These are phyloP conservation scores for Myxozyma mucilagina DNA, from an alignment of 805 yeast genomes.

Conservation along the genomic window DNA sequence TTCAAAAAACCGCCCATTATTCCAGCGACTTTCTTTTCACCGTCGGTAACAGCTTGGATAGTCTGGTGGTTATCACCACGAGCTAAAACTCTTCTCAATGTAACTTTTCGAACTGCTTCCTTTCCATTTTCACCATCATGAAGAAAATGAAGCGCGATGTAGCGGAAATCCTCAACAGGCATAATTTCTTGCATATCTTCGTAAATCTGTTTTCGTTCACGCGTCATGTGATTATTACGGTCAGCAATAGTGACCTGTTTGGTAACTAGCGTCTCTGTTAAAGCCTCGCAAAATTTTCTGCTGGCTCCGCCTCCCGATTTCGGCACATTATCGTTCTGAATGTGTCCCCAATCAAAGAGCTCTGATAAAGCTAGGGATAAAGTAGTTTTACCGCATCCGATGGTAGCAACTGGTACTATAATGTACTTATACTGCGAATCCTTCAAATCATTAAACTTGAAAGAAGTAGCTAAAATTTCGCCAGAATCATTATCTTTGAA, in stretches of 20 bases:
- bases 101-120: constrained; percentile 41
- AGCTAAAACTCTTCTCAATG: constrained; percentile 57
- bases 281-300: constrained; percentile 32
- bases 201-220: constrained; percentile 70
- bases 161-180: constrained; percentile 50
- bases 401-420: constrained; percentile 79
- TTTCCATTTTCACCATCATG: constrained; percentile 36
- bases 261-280: constrained; percentile 42
- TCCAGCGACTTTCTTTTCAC: constrained; percentile 51
- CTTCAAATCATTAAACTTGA: constrained; percentile 2
- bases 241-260: constrained; percentile 66
- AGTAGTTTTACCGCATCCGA: constrained; percentile 96
- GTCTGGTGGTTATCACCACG: constrained; percentile 92
- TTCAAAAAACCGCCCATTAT: constrained; percentile 75
- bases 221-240: constrained; percentile 72
- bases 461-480: background rate
- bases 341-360: constrained; percentile 68
- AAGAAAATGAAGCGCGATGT: constrained; percentile 69
- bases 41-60: constrained; percentile 55
- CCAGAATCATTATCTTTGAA: constrained; percentile 18
- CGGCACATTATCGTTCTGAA: constrained; percentile 77
- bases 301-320: constrained; percentile 36
- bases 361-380: constrained; percentile 59
- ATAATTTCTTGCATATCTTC: constrained; percentile 46
- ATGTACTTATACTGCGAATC: constrained; percentile 53